Evolutionary conservation across 2,329 filamentous ascomycete species (phyloP).

Genomic region (Cladobotryum protrusum): DNA sequence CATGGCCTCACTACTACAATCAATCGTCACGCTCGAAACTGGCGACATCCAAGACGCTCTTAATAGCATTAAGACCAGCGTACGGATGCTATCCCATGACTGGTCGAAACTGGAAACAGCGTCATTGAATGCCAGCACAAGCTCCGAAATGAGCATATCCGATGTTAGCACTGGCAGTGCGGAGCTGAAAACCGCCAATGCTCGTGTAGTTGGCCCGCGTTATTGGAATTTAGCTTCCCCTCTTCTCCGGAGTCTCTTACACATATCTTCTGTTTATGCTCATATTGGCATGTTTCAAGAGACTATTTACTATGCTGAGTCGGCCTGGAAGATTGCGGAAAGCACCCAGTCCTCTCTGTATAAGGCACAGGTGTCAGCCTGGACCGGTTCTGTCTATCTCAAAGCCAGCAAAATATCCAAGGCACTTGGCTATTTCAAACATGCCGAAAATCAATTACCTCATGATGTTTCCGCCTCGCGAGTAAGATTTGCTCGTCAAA

Average conservation of each 20-base stretch:
- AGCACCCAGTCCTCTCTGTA: constrained; percentile 59
- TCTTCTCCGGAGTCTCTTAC: constrained; percentile 63
- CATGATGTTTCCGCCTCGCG: constrained; percentile 30
- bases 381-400: constrained; percentile 49
- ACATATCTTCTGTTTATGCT: constrained; percentile 71
- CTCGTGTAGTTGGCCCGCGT: constrained; percentile 40
- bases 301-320: constrained; percentile 80
- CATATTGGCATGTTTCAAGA: constrained; percentile 84
- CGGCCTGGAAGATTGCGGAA: constrained; percentile 70
- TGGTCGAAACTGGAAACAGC: constrained; percentile 46
- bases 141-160: constrained; percentile 24
- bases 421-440: constrained; percentile 48
- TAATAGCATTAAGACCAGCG: constrained; percentile 48
- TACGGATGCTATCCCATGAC: constrained; percentile 50
- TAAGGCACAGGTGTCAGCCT: constrained; percentile 47
- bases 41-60: constrained; percentile 56
- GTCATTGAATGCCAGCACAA: constrained; percentile 12
- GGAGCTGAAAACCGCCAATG: constrained; percentile 17
- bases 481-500: constrained; percentile 44
- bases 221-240: constrained; percentile 77
- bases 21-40: constrained; percentile 56
- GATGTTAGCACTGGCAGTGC: constrained; percentile 23
- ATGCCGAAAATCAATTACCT: constrained; percentile 47
- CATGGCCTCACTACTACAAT: constrained; percentile 48
- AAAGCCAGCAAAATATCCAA: constrained; percentile 54